These are phyloP conservation scores for Lactarius sanguifluus DNA, from an alignment of 768 basidiomycete genomes.

Conservation along the genomic window DNA sequence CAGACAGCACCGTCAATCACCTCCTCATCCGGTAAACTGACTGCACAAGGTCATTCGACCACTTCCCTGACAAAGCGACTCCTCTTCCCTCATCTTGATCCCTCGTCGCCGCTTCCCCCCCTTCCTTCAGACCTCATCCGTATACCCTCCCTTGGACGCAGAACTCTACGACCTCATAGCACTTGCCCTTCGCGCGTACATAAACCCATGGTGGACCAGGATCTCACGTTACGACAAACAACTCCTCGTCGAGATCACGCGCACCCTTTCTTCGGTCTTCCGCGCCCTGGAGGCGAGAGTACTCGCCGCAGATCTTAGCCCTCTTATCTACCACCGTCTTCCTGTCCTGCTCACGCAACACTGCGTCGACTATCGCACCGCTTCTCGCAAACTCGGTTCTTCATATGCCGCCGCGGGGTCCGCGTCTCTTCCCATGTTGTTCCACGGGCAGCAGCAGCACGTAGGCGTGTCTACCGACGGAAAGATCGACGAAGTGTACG, in stretches of 20 bases:
- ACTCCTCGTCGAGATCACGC: slow-evolving; percentile 69
- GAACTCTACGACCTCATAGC: slow-evolving; percentile 81
- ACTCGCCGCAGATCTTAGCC: slow-evolving; percentile 53
- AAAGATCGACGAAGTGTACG: slow-evolving; percentile 68
- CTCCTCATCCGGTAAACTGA: slow-evolving; percentile 25
- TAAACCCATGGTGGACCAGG: slow-evolving; percentile 85
- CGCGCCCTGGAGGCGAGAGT: slow-evolving; percentile 60
- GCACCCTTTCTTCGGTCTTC: slow-evolving; percentile 56
- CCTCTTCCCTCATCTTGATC: slow-evolving; percentile 56
- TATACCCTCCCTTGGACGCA: slow-evolving; percentile 55
- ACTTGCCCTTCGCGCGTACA: slow-evolving; percentile 72
- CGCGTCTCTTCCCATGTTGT: slow-evolving; percentile 61
- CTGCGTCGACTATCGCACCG: slow-evolving; percentile 74
- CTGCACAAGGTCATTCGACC: slow-evolving; percentile 5
- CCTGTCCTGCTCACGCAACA: slow-evolving; percentile 74
- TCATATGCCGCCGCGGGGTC: slow-evolving; percentile 72
- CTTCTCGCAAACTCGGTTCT: slow-evolving; percentile 56
- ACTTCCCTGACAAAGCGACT: slow-evolving; percentile 44
- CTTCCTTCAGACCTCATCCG: slow-evolving; percentile 47
- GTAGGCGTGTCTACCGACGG: slow-evolving; percentile 72
- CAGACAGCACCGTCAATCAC: slow-evolving; percentile 23
- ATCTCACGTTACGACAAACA: slow-evolving; percentile 82
- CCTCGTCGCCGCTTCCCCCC: slow-evolving; percentile 49
- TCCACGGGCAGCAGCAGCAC: slow-evolving; percentile 82
- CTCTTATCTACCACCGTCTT: slow-evolving; percentile 59